These are phyloP conservation scores for Baudoinia panamericana DNA, from an alignment of 495 filamentous ascomycete genomes.

Conservation along the genomic window DNA sequence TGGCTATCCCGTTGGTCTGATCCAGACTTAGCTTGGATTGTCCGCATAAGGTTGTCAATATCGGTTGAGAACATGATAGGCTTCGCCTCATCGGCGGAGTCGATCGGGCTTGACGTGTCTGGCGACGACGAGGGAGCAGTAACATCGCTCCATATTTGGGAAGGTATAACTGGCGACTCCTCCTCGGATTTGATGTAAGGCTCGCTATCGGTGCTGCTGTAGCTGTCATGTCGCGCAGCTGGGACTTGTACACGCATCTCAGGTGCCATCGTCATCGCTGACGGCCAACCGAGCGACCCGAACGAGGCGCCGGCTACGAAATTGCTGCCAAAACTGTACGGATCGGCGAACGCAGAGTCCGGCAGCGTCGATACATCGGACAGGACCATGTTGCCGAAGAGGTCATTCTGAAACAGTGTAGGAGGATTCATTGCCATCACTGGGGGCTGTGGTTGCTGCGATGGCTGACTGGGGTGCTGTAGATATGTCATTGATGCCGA, in stretches of 20 bases:
- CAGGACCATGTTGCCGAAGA: background rate
- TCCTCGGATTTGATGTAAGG: slow-evolving; percentile 27
- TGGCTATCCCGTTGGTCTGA: slow-evolving; percentile 26
- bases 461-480: too few relatives aligned
- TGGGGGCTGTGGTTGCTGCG: slow-evolving; percentile 1
- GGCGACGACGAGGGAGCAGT: slow-evolving; percentile 5
- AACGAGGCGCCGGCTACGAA: slow-evolving; percentile 5
- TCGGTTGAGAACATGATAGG: slow-evolving; percentile 57
- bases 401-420: background rate
- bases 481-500: slow-evolving; percentile 3
- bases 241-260: background rate
- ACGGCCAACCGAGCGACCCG: slow-evolving; percentile 12
- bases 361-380: background rate
- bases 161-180: slow-evolving; percentile 25
- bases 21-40: slow-evolving; percentile 62
- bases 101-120: slow-evolving; percentile 6
- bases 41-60: slow-evolving; percentile 83
- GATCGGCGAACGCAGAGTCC: background rate
- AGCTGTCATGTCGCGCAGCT: background rate
- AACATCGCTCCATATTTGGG: slow-evolving; percentile 21
- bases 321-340: background rate
- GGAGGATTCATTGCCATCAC: background rate
- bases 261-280: background rate
- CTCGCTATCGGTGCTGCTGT: slow-evolving; percentile 10
- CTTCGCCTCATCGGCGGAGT: slow-evolving; percentile 16